phyloP scores from a whole-genome alignment of 345 rosid species.

The Aquilaria yunnanensis region DNA sequence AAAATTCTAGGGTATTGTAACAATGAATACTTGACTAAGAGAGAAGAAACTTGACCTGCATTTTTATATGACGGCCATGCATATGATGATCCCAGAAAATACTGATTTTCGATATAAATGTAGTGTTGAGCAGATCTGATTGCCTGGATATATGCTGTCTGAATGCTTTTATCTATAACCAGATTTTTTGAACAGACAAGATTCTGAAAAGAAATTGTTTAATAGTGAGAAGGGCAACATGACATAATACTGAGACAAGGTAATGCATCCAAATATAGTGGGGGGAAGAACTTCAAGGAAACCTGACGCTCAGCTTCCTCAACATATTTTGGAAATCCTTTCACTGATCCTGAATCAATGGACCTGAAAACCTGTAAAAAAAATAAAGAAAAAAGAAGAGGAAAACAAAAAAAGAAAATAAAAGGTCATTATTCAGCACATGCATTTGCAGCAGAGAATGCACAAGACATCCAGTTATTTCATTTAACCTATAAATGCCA shows the following conservation, averaged over 20 bases:
- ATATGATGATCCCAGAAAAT: slow-evolving; percentile 95
- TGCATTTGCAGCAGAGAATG: neutral
- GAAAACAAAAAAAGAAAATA: neutral
- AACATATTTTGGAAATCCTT: slow-evolving; percentile 54
- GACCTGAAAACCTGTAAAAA: slow-evolving; percentile 58
- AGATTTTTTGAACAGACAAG: slow-evolving; percentile 56
- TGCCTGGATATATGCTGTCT: slow-evolving; percentile 90
- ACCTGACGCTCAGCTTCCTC: slow-evolving; percentile 38
- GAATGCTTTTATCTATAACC: slow-evolving; percentile 91
- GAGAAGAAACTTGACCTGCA: slow-evolving; percentile 55
- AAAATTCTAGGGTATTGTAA: neutral
- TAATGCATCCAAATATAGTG: neutral
- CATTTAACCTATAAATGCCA: neutral
- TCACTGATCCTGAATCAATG: slow-evolving; percentile 58
- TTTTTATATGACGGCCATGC: slow-evolving; percentile 80
- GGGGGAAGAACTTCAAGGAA: slow-evolving; percentile 6
- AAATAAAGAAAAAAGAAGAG: neutral
- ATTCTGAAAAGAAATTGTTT: slow-evolving; percentile 37
- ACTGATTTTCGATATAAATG: slow-evolving; percentile 97
- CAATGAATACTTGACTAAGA: neutral
- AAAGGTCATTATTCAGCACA: too few relatives aligned
- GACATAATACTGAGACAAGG: slow-evolving; percentile 3
- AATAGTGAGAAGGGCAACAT: slow-evolving; percentile 6
- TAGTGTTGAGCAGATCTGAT: slow-evolving; percentile 96
- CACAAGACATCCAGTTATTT: too few relatives aligned